Evolutionary conservation across 208 protist genomes (phyloP).

Genomic region (Crithidia expoeki): DNA sequence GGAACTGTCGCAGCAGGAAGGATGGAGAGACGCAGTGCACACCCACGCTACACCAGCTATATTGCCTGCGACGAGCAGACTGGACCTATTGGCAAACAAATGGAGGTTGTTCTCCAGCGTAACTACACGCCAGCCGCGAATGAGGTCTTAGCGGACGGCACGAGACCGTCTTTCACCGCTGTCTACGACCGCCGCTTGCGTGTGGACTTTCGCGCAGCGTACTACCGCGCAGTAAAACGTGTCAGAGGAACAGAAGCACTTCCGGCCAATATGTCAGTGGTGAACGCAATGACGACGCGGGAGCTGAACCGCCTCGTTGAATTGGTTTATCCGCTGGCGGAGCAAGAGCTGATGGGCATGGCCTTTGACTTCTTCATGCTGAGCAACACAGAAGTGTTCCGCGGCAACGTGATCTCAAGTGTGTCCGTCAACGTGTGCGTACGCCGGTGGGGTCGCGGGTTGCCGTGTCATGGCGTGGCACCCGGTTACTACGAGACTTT

Average conservation of each 20-base stretch:
- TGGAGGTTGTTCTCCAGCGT: constrained; percentile 17
- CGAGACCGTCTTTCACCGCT: constrained; percentile 10
- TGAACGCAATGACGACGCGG: not conserved
- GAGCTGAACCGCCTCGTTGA: not conserved
- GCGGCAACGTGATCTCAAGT: constrained; percentile 15
- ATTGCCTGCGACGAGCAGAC: constrained; percentile 23
- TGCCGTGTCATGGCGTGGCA: constrained; percentile 27
- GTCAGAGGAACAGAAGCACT: not conserved
- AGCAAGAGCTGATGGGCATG: constrained; percentile 22
- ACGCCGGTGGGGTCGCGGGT: constrained; percentile 23
- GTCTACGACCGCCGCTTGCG: constrained; percentile 15
- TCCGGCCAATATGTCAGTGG: not conserved
- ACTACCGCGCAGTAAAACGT: not conserved
- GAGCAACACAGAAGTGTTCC: constrained; percentile 28
- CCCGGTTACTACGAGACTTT: constrained; percentile 24
- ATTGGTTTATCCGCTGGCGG: constrained; percentile 24
- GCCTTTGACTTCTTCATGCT: constrained; percentile 35
- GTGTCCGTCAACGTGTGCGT: constrained; percentile 27
- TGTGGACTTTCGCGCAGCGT: not conserved
- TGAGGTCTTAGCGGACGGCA: constrained; percentile 4
- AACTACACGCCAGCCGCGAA: constrained; percentile 1
- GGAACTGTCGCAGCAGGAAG: not conserved
- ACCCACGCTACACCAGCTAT: constrained; percentile 8
- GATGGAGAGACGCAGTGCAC: not conserved
- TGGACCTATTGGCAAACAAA: constrained; percentile 4